Evolutionary conservation across 768 basidiomycete species (phyloP), one percentile per base, ranked within the genome.

Genomic region (Ramaria sp.): DNA sequence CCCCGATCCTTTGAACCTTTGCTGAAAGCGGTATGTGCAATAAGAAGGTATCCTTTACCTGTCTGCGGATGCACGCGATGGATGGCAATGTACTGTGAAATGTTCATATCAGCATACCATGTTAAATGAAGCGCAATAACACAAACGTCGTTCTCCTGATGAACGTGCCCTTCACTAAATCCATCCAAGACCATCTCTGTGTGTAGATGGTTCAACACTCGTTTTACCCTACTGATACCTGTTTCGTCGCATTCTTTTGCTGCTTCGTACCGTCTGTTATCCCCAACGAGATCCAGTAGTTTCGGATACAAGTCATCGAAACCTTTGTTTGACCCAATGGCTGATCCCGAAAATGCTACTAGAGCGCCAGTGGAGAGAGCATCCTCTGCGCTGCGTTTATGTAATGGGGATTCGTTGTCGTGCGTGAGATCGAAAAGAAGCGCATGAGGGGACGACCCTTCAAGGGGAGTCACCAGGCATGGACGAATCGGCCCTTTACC

Each of bases 301-400:
- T 92, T 95, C 3, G 95, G 95, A 66, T 98, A 97, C 20, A 99
- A 70, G 63, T 99, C 96, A 64, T 99, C 96, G 66, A 95, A 96
- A 19, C 95, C 96, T 69, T 97, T 96, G 62, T 93, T 92, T 15
- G 90, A 93, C 1, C 93, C 96, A 56, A 90, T 80, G 4, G 88
- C 96, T 22, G 82, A 88, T 63, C 81, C 83, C 37, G 88, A 87
- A 71, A 98, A 98, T 0, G 94, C 81, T 17, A 88, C 87, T n/a
- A 98, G 75, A 20, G 91, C 91, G 2, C 90, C 96, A 0, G 91
- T 92, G 7, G 91, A 86, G n/a, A 99, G 80, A 0, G 92, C 88
- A 69, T 98, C 93, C 68, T 98, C 92, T 7, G 94, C 91, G 1
- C 88, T 87, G 38, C 92, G 83, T 69, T 95, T 98, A 71, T 91